Evolutionary conservation across 108 stramenopile species (phyloP), one percentile per base, ranked within the genome.

Genomic region (Mayamaea pseudoterrestris): DNA sequence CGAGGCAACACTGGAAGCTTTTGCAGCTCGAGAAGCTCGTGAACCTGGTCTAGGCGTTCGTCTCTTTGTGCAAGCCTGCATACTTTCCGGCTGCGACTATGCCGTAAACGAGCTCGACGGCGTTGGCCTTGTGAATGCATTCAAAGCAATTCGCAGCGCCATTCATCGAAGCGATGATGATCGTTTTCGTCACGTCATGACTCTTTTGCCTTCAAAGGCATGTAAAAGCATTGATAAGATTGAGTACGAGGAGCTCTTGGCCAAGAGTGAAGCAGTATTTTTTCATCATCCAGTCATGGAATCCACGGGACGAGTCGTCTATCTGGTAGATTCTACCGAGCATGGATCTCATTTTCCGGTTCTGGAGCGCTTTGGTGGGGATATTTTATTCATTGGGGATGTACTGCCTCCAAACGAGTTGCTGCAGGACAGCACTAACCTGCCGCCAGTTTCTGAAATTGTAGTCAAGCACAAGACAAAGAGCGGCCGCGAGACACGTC

Each of bases 31-130:
- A 47, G 62, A 88, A 55, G 36, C 45, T 5, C 34, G 47, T 41
- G 26, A 66, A 7, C 67, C 66, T 29, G 89, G 89, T 12, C 30
- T 59, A 37, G 89, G 89, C 3, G 74, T 66, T 8, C 64, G 89
- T 32, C 72, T 92, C 45, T 95, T 96, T 52, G 79, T 96, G 0
- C 90, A 95, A 51, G 78, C 93, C 31, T 96, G 95, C 52, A 70
- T 95, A 0, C 50, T 98, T 22, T 66, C 89, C 25, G 97, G 97
- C n/a, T 97, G 95, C 41, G 97, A 98, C 68, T 98, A 98, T 59
- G 66, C 87, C 0, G 61, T 74, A 5, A 73, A 73, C 39, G 46
- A 62, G 11, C 42, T 97, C 11, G 59, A 73, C 8, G 93, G 93
- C 22, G 61, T 97, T 11, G 98, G 96, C n/a, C 59, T 90, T 27